Evolutionary conservation across 495 filamentous ascomycete genomes (phyloP).

Genomic region (Tuber aestivum): DNA sequence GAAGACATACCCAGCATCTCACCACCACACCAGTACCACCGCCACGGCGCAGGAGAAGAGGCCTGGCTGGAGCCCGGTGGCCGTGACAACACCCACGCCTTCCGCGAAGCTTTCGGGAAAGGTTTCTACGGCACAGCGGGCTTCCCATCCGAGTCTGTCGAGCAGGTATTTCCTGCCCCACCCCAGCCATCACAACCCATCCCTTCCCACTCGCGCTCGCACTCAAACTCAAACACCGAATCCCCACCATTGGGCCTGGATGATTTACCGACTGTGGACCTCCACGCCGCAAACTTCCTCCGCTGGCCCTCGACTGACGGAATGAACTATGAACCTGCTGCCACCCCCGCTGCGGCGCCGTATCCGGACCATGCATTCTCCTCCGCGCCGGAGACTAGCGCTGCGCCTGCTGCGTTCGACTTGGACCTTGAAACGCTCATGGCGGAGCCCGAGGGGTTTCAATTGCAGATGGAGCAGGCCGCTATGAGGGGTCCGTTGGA

Average conservation of each 20-base stretch:
- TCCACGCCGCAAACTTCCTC: conserved; percentile 34
- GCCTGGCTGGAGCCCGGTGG: conserved; percentile 16
- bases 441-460: conserved; percentile 39
- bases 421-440: conserved; percentile 35
- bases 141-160: conserved; percentile 21
- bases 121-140: conserved; percentile 17
- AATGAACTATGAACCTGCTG: neutral
- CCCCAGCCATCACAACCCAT: conserved; percentile 1
- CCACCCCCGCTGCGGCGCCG: neutral
- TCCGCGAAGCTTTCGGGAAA: conserved; percentile 9
- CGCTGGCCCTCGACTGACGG: conserved; percentile 27
- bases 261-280: conserved; percentile 19
- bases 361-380: neutral
- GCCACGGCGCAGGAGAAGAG: neutral
- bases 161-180: conserved; percentile 9
- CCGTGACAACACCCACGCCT: neutral
- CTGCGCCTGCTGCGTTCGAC: conserved; percentile 13
- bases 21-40: conserved; percentile 1
- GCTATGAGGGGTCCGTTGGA: conserved; percentile 35
- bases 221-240: conserved; percentile 15
- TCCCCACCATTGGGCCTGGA: conserved; percentile 10
- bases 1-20: neutral
- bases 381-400: neutral
- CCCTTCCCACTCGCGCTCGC: neutral
- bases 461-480: conserved; percentile 40